phyloP scores from a whole-genome alignment of 164 flowering plant genomes.

The Pachysandra terminalis region DNA sequence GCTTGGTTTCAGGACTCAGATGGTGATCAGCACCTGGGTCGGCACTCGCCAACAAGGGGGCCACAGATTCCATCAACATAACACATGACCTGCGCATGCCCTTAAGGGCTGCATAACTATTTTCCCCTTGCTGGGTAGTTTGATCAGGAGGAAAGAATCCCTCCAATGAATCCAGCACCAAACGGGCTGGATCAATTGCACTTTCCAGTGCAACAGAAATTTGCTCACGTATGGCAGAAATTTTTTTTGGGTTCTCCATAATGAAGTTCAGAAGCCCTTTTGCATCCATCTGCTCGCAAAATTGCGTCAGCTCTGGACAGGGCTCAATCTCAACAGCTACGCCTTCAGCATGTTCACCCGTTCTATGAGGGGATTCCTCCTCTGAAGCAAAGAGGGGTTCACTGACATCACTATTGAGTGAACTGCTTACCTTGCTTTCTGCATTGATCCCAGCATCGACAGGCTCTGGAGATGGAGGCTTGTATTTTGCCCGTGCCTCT shows the following conservation, averaged over 20 bases:
- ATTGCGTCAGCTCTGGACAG: slow-evolving; percentile 53
- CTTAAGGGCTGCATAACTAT: too few species aligned
- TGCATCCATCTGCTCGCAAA: slow-evolving; percentile 75
- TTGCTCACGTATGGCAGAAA: slow-evolving; percentile 43
- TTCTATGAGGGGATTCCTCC: slow-evolving; percentile 41
- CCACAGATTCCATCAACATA: slow-evolving; percentile 57
- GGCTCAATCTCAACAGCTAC: slow-evolving; percentile 49
- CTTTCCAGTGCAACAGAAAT: slow-evolving; percentile 59
- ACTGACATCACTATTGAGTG: slow-evolving; percentile 22
- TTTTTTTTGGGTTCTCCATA: slow-evolving; percentile 51
- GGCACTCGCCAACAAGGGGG: slow-evolving; percentile 48
- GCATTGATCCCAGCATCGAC: slow-evolving; percentile 18
- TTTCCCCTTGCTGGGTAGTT: too few species aligned
- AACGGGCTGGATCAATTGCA: slow-evolving; percentile 62
- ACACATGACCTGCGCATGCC: too few species aligned
- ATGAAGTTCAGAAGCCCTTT: slow-evolving; percentile 55
- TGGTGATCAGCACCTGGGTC: slow-evolving; percentile 45
- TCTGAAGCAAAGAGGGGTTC: slow-evolving; percentile 29
- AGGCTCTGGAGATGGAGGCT: slow-evolving; percentile 19
- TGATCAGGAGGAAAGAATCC: slow-evolving; percentile 54
- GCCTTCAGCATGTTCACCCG: slow-evolving; percentile 34
- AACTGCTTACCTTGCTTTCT: slow-evolving; percentile 38
- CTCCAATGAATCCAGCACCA: slow-evolving; percentile 66
- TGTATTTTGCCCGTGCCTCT: slow-evolving; percentile 23
- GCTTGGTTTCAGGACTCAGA: slow-evolving; percentile 56